phyloP scores from a whole-genome alignment of 2,329 filamentous ascomycete genomes.

The Fusarium humuli region DNA sequence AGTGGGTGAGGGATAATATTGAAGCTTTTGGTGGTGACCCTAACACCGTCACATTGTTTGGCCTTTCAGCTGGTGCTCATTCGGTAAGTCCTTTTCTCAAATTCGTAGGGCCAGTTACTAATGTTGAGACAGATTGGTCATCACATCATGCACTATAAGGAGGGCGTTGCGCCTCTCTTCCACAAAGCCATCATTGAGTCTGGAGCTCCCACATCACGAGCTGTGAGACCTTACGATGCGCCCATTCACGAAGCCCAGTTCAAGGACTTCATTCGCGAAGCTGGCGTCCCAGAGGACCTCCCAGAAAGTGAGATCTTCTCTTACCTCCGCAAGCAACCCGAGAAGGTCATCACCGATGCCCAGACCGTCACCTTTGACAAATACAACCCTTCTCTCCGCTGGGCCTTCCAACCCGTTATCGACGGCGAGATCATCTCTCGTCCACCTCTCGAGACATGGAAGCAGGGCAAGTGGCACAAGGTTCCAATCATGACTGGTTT shows the following conservation, averaged over 20 bases:
- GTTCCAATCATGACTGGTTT: constrained; percentile 72
- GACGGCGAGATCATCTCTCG: constrained; percentile 69
- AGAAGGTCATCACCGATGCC: constrained; percentile 50
- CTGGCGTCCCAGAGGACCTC: constrained; percentile 26
- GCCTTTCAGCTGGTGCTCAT: constrained; percentile 62
- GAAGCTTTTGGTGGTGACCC: constrained; percentile 64
- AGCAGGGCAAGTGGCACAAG: constrained; percentile 45
- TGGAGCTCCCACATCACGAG: constrained; percentile 65
- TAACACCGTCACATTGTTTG: constrained; percentile 54
- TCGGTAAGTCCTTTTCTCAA: constrained; percentile 50
- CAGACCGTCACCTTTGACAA: constrained; percentile 57
- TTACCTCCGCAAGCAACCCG: constrained; percentile 59
- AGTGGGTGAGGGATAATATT: constrained; percentile 68
- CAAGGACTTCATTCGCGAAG: constrained; percentile 39
- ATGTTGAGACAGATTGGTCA: constrained; percentile 67
- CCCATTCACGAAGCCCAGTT: constrained; percentile 69
- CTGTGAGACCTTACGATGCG: constrained; percentile 66
- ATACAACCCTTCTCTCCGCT: constrained; percentile 60
- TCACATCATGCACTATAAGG: constrained; percentile 66
- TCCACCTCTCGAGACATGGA: constrained; percentile 69
- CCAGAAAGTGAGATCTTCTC: constrained; percentile 54
- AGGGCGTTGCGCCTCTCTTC: constrained; percentile 60
- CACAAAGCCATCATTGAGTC: constrained; percentile 67
- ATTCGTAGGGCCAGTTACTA: background rate
- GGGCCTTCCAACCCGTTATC: constrained; percentile 76